Percentiles rank a stretch among this genome's conserved stretches.
Conservation (phyloP, 192 early-diverging fungal genomes). For the Rhizophagus prolifer region DNA sequence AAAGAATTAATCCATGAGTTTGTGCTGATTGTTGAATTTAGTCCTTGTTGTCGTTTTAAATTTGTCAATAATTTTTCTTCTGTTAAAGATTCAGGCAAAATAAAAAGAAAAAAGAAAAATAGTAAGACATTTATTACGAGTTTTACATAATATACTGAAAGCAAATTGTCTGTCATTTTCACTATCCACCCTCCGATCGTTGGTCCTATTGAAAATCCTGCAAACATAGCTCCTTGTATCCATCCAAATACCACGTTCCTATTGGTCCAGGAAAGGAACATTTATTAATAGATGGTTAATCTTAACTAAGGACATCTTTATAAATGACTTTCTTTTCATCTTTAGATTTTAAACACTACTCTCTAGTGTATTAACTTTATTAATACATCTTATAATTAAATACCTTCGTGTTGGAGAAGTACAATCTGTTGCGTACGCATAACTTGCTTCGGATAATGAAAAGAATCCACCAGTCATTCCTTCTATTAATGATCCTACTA, state of each 20-base stretch:
- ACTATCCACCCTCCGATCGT: constrained; percentile 1
- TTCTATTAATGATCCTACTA: constrained; percentile 13
- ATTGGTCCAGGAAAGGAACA: no score
- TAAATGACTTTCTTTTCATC: no score
- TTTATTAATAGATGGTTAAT: background rate
- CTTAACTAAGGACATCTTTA: background rate
- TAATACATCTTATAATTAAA: background rate
- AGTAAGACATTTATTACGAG: background rate
- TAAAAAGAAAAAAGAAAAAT: constrained; percentile 7
- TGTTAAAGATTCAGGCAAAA: constrained; percentile 21
- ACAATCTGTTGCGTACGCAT: constrained; percentile 18
- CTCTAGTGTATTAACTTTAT: no score
- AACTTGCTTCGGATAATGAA: background rate
- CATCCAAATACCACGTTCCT: constrained; percentile 19
- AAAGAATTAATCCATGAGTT: background rate
- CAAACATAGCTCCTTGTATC: background rate
- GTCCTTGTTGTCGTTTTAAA: background rate
- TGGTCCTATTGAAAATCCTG: constrained; percentile 5
- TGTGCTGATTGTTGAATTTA: background rate
- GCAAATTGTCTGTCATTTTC: background rate
- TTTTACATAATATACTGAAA: constrained; percentile 23
- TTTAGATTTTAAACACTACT: no score
- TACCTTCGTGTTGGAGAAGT: constrained; percentile 3
- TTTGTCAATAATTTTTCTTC: constrained; percentile 14
- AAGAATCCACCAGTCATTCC: constrained; percentile 7